These are phyloP conservation scores for Colletotrichum siamense DNA, from an alignment of 2,329 filamentous ascomycete genomes.

Conservation along the genomic window DNA sequence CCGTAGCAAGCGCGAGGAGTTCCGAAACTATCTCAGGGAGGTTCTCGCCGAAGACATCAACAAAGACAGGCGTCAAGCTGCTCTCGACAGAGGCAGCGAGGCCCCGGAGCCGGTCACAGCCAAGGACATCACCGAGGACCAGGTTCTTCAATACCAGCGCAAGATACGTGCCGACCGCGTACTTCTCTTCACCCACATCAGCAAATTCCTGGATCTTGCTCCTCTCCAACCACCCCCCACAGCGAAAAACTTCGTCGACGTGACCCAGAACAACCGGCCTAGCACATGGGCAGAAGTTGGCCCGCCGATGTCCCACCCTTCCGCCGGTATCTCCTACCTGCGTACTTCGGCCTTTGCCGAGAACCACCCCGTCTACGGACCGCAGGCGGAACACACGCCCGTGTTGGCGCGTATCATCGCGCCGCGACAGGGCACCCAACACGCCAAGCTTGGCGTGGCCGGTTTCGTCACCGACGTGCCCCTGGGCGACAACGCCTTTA, in stretches of 20 bases:
- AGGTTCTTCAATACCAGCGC: conserved; percentile 59
- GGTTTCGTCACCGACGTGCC: conserved; percentile 57
- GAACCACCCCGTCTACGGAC: conserved; percentile 67
- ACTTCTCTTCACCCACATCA: conserved; percentile 58
- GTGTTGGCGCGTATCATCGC: conserved; percentile 56
- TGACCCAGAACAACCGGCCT: conserved; percentile 23
- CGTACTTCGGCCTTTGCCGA: conserved; percentile 59
- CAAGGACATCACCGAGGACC: conserved; percentile 51
- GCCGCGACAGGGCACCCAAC: conserved; percentile 40
- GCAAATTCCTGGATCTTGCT: conserved; percentile 67
- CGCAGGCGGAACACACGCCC: conserved; percentile 55
- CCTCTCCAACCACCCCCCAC: conserved; percentile 46
- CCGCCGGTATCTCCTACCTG: conserved; percentile 67
- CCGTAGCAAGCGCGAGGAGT: conserved; percentile 57
- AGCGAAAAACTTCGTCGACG: conserved; percentile 30
- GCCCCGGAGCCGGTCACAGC: conserved; percentile 34
- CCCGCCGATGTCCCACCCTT: conserved; percentile 67
- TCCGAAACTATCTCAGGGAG: conserved; percentile 57
- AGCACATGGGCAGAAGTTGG: conserved; percentile 58
- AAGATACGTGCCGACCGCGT: conserved; percentile 56
- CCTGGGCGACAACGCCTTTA: conserved; percentile 47
- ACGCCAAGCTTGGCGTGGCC: conserved; percentile 57
- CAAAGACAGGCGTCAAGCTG: conserved; percentile 36
- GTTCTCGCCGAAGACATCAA: conserved; percentile 54
- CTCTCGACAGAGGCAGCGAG: conserved; percentile 42